Evolutionary conservation across 768 basidiomycete species (phyloP).

Genomic region (Lactifluus subvellereus): DNA sequence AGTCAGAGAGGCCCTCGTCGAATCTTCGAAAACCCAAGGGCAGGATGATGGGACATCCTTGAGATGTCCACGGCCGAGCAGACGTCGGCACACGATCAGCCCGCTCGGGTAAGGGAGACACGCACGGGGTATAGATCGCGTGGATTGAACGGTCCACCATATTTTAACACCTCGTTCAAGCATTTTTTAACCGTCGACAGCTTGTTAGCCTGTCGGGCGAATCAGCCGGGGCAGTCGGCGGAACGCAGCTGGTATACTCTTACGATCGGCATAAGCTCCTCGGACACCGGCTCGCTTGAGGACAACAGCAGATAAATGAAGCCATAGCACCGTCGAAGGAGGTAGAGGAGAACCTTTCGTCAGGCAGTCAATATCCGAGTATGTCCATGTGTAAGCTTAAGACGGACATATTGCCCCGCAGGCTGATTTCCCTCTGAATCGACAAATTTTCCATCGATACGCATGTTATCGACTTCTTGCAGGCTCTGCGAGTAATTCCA

Average conservation of each 20-base stretch:
- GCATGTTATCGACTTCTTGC: slow-evolving; percentile 95
- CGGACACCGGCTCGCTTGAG: slow-evolving; percentile 94
- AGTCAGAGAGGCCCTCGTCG: slow-evolving; percentile 8
- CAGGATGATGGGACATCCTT: neutral
- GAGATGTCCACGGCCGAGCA: slow-evolving; percentile 4
- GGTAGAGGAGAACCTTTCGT: slow-evolving; percentile 82
- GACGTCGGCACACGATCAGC: neutral
- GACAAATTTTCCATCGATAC: slow-evolving; percentile 95
- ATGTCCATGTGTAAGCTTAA: neutral
- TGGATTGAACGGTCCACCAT: slow-evolving; percentile 88
- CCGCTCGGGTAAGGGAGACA: slow-evolving; percentile 16
- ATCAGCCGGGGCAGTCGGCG: neutral
- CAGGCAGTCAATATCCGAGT: slow-evolving; percentile 4
- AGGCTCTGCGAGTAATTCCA: slow-evolving; percentile 91
- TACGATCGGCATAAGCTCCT: slow-evolving; percentile 96
- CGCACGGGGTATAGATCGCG: slow-evolving; percentile 90
- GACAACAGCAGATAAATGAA: slow-evolving; percentile 90
- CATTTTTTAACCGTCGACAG: slow-evolving; percentile 95
- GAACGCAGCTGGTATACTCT: slow-evolving; percentile 24
- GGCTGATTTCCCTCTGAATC: slow-evolving; percentile 90
- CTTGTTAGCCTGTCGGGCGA: slow-evolving; percentile 73
- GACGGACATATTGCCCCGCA: slow-evolving; percentile 86
- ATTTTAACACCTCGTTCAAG: slow-evolving; percentile 91
- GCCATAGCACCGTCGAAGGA: slow-evolving; percentile 92
- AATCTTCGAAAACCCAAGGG: neutral